Evolutionary conservation across 2,329 filamentous ascomycete species (phyloP), one percentile per base, ranked within the genome.

Genomic region (Mycogone perniciosa): DNA sequence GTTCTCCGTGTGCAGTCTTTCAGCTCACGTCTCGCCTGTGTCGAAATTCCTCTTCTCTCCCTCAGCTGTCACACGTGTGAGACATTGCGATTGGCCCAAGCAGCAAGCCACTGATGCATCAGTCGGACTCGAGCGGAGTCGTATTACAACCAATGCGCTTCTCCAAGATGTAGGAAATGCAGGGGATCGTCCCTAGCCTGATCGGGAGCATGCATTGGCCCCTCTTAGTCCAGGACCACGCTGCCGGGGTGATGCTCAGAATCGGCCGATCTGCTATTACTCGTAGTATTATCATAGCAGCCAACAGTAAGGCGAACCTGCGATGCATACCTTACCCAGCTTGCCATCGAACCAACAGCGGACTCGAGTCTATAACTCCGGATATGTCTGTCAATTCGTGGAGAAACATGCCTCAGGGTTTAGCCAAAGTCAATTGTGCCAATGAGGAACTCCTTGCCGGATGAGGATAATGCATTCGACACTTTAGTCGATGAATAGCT

Each of bases 191-290:
- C 34, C 46, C 31, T 50, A 52, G 33, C 46, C 35, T 33, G 35
- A 38, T 48, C 50, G 50, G 42, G 46, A 31, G 10, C 30, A 44
- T 52, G 50, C 40, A 44, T 34, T 27, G 40, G 40, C 9, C 44
- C 50, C 50, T 52, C 44, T 34, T 52, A 52, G 50, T 44, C 39
- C 7, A 20, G 40, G 20, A 2, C 31, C 44, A 44, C 41, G 40
- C 30, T 34, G 10, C 27, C 6, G 31, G 44, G 30, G 38, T 30
- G 47, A 38, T 38, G 13, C 43, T 26, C 41, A 27, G n/a, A 27
- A 31, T 44, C 29, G 31, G 31, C 13, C 11, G 7, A 13, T 20
- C 9, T 7, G 44, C 10, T 29, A 41, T n/a, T 31, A n/a, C n/a
- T n/a, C n/a, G n/a, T n/a, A 48, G 13, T 41, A 20, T 27, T 11